Percentiles rank a stretch among this genome's conserved stretches.
These are phyloP conservation scores for Trichosporon sp. DNA, from an alignment of 1,284 basidiomycete species.

Conservation along the genomic window DNA sequence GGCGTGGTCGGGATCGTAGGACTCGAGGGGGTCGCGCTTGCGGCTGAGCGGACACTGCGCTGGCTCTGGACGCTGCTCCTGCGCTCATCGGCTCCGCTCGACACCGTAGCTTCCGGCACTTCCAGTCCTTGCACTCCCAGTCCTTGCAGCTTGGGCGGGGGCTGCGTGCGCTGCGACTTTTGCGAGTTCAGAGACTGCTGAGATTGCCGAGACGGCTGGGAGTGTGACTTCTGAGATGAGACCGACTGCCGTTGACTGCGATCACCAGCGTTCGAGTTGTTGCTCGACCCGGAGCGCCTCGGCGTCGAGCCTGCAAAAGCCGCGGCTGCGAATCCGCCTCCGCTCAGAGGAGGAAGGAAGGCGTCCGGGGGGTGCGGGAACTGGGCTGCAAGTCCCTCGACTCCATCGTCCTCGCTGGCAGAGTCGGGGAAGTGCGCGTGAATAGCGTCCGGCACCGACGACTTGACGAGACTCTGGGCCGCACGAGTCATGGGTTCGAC, in stretches of 20 bases:
- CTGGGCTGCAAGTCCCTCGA: neutral
- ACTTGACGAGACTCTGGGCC: neutral
- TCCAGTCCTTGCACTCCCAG: no score
- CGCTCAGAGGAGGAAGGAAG: neutral
- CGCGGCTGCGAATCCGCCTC: neutral
- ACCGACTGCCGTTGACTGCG: neutral
- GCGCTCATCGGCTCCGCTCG: neutral
- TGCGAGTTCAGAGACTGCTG: neutral
- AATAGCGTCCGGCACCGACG: neutral
- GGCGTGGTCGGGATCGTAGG: neutral
- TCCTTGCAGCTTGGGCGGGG: no score
- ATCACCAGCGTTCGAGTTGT: no score
- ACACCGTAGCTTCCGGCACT: no score
- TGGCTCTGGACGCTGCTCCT: neutral
- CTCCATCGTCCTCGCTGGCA: neutral
- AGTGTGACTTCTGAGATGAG: no score
- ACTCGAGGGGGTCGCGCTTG: neutral
- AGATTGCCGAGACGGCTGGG: neutral
- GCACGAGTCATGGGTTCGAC: neutral
- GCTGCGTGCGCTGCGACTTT: neutral
- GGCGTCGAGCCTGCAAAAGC: neutral
- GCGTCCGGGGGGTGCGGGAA: neutral
- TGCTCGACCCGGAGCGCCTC: neutral
- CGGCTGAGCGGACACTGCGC: neutral
- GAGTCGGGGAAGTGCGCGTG: neutral